phyloP scores from a whole-genome alignment of 1,284 basidiomycete genomes.

The Moesziomyces aphidis region DNA sequence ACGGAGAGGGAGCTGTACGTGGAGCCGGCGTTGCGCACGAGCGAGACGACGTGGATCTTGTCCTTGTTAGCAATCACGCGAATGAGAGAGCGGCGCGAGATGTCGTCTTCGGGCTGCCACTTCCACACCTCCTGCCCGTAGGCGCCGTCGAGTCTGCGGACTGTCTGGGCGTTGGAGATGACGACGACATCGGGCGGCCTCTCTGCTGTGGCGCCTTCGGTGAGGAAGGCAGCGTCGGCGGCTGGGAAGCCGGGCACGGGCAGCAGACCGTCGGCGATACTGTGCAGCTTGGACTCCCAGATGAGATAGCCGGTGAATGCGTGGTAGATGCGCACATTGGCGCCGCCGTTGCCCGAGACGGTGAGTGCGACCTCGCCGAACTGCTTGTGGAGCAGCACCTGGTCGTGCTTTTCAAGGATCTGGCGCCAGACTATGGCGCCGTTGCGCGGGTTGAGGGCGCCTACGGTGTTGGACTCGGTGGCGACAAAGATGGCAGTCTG shows the following conservation, averaged over 20 bases:
- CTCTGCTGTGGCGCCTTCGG: conserved; percentile 18
- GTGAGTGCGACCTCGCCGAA: conserved; percentile 72
- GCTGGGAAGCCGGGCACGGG: conserved; percentile 37
- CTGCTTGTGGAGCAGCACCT: conserved; percentile 77
- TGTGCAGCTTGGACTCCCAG: conserved; percentile 72
- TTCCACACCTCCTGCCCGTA: conserved; percentile 29
- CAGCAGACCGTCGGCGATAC: conserved; percentile 33
- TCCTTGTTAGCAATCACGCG: conserved; percentile 39
- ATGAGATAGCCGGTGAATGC: conserved; percentile 76
- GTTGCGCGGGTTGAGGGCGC: conserved; percentile 78
- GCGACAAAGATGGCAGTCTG: conserved; percentile 76
- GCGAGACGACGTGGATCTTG: conserved; percentile 50
- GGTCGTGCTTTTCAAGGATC: conserved; percentile 77
- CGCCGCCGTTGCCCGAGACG: conserved; percentile 80
- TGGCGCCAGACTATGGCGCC: conserved; percentile 87
- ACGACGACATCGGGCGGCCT: conserved; percentile 39
- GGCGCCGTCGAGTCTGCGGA: conserved; percentile 38
- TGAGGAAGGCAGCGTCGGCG: conserved; percentile 52
- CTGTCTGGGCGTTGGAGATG: conserved; percentile 49
- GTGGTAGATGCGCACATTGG: conserved; percentile 79
- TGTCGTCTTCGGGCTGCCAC: conserved; percentile 36
- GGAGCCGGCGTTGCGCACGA: conserved; percentile 37
- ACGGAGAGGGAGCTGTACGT: conserved; percentile 37
- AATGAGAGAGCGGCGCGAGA: conserved; percentile 32
- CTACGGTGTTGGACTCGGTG: conserved; percentile 82